Evolutionary conservation across 768 basidiomycete species (phyloP), one percentile per base, ranked within the genome.

Genomic region (Daedalea quercina): DNA sequence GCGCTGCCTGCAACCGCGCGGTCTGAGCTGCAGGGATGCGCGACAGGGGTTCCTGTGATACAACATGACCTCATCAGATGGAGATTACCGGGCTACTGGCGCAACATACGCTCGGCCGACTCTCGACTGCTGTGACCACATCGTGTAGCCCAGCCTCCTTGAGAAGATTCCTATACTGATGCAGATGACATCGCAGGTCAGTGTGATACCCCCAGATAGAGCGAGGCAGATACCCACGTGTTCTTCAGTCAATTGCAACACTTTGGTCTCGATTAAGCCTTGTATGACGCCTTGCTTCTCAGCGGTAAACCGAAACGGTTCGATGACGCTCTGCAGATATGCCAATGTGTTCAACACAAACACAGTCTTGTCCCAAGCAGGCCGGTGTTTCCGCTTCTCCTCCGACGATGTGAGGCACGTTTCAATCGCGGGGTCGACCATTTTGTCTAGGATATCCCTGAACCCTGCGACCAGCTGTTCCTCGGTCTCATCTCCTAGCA

Each of bases 341-440:
- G 79, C 82, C 57, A 92, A 67, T 54, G 88, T 95, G 61, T 98
- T 97, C 57, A 96, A 72, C 50, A 90, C 74, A 64, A 91, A 98
- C 0, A 96, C 79, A 2, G 80, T 76, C 44, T 75, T 76, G 64
- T 99, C 94, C 91, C 94, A 95, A 28, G 69, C 74, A 4, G 75
- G 78, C 25, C 76, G 70, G 19, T 69, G 50, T 35, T 71, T 70
- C 31, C 75, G 75, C 62, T 85, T 87, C 58, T 82, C 82, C 58
- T 87, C 87, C 1, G 82, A 79, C 47, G 81, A 81, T 3, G 72
- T 70, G 11, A 78, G 68, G 63, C 88, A 90, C 79, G 90, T 85
- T 55, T 83, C 79, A 13, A 95, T 67, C 0, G 84, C 83, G 0
- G 94, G 94, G 63, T 94, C 89, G 22, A 96, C 76, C 70, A 90